A percentile compares a stretch with the other conserved stretches of the same genome.
phyloP scores from a whole-genome alignment of 2,329 filamentous ascomycete species.

The Diaporthe sp. region DNA sequence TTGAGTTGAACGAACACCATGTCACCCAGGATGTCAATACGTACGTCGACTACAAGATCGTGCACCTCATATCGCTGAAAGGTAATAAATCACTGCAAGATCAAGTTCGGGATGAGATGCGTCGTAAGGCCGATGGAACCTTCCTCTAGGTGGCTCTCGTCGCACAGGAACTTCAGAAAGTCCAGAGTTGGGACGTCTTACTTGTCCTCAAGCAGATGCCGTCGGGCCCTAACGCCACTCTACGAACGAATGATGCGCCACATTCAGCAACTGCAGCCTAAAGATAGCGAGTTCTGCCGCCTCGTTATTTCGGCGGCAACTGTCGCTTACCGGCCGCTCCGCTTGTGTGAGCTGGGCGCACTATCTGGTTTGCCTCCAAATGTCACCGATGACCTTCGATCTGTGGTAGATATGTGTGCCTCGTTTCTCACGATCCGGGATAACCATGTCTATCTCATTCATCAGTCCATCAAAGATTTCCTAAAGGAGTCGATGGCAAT shows the following conservation, averaged over 20 bases:
- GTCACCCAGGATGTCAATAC: not conserved
- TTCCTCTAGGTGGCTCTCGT: constrained; percentile 59
- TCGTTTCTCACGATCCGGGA: too few relatives aligned
- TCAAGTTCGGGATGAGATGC: constrained; percentile 39
- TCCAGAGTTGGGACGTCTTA: constrained; percentile 30
- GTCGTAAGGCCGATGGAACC: constrained; percentile 49
- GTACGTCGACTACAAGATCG: constrained; percentile 48
- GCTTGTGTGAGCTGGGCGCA: too few relatives aligned
- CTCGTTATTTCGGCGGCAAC: too few relatives aligned
- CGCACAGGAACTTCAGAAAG: constrained; percentile 44
- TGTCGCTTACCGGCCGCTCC: too few relatives aligned
- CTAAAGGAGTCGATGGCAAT: too few relatives aligned
- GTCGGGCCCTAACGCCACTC: constrained; percentile 43
- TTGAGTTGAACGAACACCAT: constrained; percentile 49
- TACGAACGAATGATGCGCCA: too few relatives aligned
- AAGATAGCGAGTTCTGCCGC: too few relatives aligned
- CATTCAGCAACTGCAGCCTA: too few relatives aligned
- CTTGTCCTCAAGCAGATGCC: constrained; percentile 43
- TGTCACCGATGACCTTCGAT: too few relatives aligned
- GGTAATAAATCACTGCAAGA: constrained; percentile 38
- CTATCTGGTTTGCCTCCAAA: constrained; percentile 44
- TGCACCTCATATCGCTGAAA: constrained; percentile 42
- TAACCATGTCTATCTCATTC: too few relatives aligned
- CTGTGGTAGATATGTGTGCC: too few relatives aligned
- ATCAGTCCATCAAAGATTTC: too few relatives aligned